These are phyloP conservation scores for Zoysia pacifica DNA, from an alignment of 176 grass and related monocot genomes.

Conservation along the genomic window DNA sequence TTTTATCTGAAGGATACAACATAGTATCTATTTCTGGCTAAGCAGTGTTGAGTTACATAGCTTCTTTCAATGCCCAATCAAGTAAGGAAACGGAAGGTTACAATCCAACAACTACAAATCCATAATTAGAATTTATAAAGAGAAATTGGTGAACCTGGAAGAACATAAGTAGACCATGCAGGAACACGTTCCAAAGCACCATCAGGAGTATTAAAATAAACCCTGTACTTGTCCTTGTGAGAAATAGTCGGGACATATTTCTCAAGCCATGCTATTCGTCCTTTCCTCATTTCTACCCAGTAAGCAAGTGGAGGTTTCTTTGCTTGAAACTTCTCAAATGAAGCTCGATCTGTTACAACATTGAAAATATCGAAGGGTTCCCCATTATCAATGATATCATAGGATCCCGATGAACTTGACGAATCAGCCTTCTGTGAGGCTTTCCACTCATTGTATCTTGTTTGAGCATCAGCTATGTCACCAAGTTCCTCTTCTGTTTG, in stretches of 20 bases:
- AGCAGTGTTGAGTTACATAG: not conserved
- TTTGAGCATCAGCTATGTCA: slow-evolving; percentile 81
- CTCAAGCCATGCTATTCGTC: slow-evolving; percentile 77
- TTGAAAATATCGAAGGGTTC: slow-evolving; percentile 63
- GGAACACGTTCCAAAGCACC: slow-evolving; percentile 87
- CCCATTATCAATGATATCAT: slow-evolving; percentile 76
- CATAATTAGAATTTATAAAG: slow-evolving; percentile 19
- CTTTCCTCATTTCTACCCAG: slow-evolving; percentile 94
- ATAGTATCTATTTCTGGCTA: slow-evolving; percentile 27
- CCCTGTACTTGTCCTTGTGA: slow-evolving; percentile 76
- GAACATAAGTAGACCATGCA: slow-evolving; percentile 95
- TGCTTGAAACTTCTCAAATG: slow-evolving; percentile 74
- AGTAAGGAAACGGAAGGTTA: slow-evolving; percentile 4
- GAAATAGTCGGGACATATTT: slow-evolving; percentile 80
- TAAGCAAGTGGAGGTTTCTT: slow-evolving; percentile 84
- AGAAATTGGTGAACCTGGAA: slow-evolving; percentile 66
- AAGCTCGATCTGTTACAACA: slow-evolving; percentile 66
- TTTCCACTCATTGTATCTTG: slow-evolving; percentile 84
- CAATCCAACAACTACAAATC: slow-evolving; percentile 3
- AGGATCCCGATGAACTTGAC: slow-evolving; percentile 38
- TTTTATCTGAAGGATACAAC: not conserved
- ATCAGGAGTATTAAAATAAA: slow-evolving; percentile 99
- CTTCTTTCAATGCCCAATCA: not conserved
- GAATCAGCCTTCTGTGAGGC: slow-evolving; percentile 47
- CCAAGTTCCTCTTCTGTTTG: slow-evolving; percentile 84